Base-by-base conservation (phyloP, 192 early-diverging fungal genomes). In the Backusella psychrophila region DNA sequence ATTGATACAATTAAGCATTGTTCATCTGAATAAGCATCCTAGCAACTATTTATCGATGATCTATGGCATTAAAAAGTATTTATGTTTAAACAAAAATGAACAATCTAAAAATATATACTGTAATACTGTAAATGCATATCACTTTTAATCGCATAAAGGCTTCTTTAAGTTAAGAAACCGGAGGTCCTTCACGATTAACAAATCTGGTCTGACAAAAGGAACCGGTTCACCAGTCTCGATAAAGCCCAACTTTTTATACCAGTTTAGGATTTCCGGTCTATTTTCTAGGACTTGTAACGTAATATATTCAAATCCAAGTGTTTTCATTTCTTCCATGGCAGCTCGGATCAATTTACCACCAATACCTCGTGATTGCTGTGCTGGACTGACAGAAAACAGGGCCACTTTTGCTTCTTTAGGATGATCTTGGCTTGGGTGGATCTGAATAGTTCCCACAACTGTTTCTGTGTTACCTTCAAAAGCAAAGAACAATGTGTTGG, bases 171-270 rank as follows among this genome's bases (percentile, higher is more conserved):
- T 78, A 14, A 79, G 23, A 73, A 87, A 80, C 42, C 78, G 75
- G 5, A 82, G 69, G 36, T 78, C 74, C 72, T 80, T 81, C 17
- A 81, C 35, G 8, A 74, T 77, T 12, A 76, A 39, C 1, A 69
- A 38, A 42, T 87, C 83, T 11, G 85, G 85, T 52, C 69, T 69
- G 8, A 74, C 71, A 65, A 87, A 87, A 8, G 74, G 77, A 3
- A 81, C 68, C 15, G 71, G 77, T 73, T 84, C 83, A 23, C 86
- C 86, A 44, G 73, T 85, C 31, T 85, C 80, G 15, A 68, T 69
- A 69, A 87, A 87, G 4, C 86, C 86, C 5, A 87, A 53, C 39
- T 80, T 83, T n/a, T 80, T 75, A 53, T 87, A 87, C 86, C 86
- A 87, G 2, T 23, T 56, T 8, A 87, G 71, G 23, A 87, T 69